Conservation (phyloP, 1,284 basidiomycete genomes). For the Xanthoconium separans region DNA sequence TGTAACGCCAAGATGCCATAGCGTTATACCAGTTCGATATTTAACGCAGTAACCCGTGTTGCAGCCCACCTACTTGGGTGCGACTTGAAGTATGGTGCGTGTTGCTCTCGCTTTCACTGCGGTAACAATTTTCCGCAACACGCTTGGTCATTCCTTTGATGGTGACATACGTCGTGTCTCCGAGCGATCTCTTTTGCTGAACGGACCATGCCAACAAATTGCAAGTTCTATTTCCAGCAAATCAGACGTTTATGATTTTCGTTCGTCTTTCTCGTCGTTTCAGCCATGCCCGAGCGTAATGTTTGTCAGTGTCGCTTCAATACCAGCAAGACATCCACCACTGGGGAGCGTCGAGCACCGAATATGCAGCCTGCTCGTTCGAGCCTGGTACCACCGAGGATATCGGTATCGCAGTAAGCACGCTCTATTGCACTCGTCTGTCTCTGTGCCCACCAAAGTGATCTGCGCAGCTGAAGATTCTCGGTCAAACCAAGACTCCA, state of each 20-base stretch:
- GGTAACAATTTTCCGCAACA: no score
- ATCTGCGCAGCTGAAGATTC: constrained; percentile 10
- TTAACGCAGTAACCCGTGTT: no score
- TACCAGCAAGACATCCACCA: constrained; percentile 44
- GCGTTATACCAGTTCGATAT: no score
- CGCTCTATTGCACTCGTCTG: no score
- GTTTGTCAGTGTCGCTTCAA: constrained; percentile 7
- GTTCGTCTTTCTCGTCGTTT: not conserved
- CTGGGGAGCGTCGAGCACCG: constrained; percentile 45
- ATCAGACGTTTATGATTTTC: constrained; percentile 12
- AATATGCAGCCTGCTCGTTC: constrained; percentile 46
- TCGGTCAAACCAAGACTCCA: constrained; percentile 2
- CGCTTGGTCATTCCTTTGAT: no score
- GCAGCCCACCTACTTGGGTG: no score
- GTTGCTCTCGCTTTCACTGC: no score
- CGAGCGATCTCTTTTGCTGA: not conserved
- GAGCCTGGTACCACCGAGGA: constrained; percentile 49
- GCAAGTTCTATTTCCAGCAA: constrained; percentile 10
- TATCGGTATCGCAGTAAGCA: constrained; percentile 42
- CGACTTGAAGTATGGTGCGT: no score
- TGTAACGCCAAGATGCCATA: no score
- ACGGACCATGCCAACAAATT: constrained; percentile 3
- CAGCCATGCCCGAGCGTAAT: not conserved
- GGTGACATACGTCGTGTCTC: no score
- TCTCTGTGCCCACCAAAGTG: no score